Base-by-base conservation (phyloP, 2,329 filamentous ascomycete genomes). In the Aspergillus costaricaensis region DNA sequence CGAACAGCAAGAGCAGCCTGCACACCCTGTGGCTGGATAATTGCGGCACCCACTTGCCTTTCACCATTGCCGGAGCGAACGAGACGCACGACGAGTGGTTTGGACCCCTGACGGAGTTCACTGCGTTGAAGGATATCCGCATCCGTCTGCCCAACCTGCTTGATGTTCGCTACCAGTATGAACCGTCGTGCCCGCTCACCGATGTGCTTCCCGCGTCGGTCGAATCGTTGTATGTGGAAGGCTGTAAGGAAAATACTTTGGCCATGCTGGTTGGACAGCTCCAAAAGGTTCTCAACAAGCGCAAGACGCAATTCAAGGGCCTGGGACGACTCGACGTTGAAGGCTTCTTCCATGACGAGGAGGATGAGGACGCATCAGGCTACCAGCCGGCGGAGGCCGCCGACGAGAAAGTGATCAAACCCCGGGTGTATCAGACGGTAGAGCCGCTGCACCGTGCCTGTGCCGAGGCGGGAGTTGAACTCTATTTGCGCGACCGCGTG, bases 71-170 rank as follows among this genome's bases (percentile, higher is more conserved):
- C 14, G 70, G 71, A 1, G 53, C 68, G 3, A 74, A 73, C 54
- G 66, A 73, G 53, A 65, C 67, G 1, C 67, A 71, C 41, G 71
- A 74, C 27, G 69, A 72, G 55, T 73, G 70, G 69, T 71, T 73
- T 21, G 71, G 71, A 1, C 64, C 70, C 0, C 57, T 74, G 19
- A 62, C 59, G 15, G 71, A 71, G 12, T 74, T 73, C 48, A 64
- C 61, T 9, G 66, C 59, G 7, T 61, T 74, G 38, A 65, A 65
- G 27, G 68, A 74, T 17, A 19, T 74, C 5, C 71, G 71, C n/a
- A 69, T 73, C 32, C 70, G 71, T 10, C 62, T 74, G 4, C 61
- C 68, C n/a, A 74, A 74, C 53, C 67, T 74, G 7, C 62, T 74
- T 3, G 70, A 74, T 36, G 62, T 73, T 10, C 68, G 67, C 32